Conservation (phyloP, 768 basidiomycete species). For the Tulasnella sp. region DNA sequence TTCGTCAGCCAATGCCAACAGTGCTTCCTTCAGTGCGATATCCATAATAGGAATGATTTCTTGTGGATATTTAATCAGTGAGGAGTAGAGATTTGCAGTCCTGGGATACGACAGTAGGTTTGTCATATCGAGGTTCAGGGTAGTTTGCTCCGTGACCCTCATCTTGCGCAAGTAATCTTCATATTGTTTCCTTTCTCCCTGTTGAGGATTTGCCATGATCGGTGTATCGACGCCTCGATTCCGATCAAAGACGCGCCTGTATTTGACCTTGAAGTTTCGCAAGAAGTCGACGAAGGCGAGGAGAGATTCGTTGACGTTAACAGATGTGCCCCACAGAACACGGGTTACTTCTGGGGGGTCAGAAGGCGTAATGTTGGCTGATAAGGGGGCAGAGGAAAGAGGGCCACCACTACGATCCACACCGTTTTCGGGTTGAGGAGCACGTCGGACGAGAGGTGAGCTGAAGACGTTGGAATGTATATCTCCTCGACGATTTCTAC, state of each 20-base stretch:
- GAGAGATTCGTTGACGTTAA: slow-evolving; percentile 85
- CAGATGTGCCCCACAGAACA: slow-evolving; percentile 97
- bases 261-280: slow-evolving; percentile 85
- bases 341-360: slow-evolving; percentile 75
- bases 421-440: slow-evolving; percentile 39
- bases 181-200: slow-evolving; percentile 59
- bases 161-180: slow-evolving; percentile 71
- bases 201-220: slow-evolving; percentile 43
- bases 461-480: slow-evolving; percentile 28
- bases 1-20: slow-evolving; percentile 75
- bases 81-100: slow-evolving; percentile 52
- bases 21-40: slow-evolving; percentile 83
- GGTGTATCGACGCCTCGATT: slow-evolving; percentile 40
- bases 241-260: slow-evolving; percentile 60
- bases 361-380: slow-evolving; percentile 48
- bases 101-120: slow-evolving; percentile 82
- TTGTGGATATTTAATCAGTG: slow-evolving; percentile 88
- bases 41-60: slow-evolving; percentile 97
- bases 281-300: slow-evolving; percentile 79
- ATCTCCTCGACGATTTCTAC: slow-evolving; percentile 31
- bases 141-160: slow-evolving; percentile 84
- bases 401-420: slow-evolving; percentile 26
- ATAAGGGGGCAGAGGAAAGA: slow-evolving; percentile 18
- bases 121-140: slow-evolving; percentile 78
- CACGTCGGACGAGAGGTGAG: slow-evolving; percentile 41